A percentile compares a stretch with the other conserved stretches of the same genome.
Conservation (phyloP, 176 grass and related monocot genomes). For the Areca catechu region DNA sequence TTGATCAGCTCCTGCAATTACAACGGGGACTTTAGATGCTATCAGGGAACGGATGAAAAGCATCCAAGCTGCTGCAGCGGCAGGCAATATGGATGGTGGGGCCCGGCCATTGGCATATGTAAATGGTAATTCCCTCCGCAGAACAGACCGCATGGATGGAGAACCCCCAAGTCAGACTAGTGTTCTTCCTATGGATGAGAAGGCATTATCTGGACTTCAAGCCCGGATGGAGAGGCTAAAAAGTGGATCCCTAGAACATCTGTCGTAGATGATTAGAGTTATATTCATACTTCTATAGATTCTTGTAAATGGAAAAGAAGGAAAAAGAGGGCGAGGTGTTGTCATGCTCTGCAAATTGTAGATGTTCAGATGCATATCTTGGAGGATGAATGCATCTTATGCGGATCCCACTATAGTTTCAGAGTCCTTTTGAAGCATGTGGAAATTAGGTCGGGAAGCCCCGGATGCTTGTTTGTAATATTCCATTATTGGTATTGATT, state of each 20-base stretch:
- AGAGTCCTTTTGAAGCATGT: too few species aligned
- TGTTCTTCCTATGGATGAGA: slow-evolving; percentile 87
- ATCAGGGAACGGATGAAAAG: slow-evolving; percentile 99
- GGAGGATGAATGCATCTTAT: too few species aligned
- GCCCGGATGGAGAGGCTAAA: slow-evolving; percentile 96
- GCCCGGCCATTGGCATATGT: slow-evolving; percentile 35
- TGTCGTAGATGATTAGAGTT: slow-evolving; percentile 45
- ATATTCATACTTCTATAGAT: slow-evolving; percentile 47
- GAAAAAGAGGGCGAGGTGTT: too few species aligned
- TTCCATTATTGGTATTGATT: too few species aligned
- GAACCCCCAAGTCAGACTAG: slow-evolving; percentile 51
- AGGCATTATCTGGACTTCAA: slow-evolving; percentile 83
- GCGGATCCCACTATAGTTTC: too few species aligned
- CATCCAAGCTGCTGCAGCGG: slow-evolving; percentile 86
- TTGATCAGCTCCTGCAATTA: slow-evolving; percentile 12
- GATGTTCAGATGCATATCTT: too few species aligned
- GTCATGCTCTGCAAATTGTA: too few species aligned
- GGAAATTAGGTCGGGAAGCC: too few species aligned
- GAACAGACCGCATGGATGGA: slow-evolving; percentile 25
- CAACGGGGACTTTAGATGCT: slow-evolving; percentile 57
- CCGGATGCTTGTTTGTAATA: too few species aligned
- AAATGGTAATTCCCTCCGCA: slow-evolving; percentile 39
- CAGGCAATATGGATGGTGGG: slow-evolving; percentile 45
- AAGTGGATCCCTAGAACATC: slow-evolving; percentile 71
- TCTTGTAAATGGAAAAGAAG: slow-evolving; percentile 53